Evolutionary conservation across 768 basidiomycete genomes (phyloP), one percentile per base, ranked within the genome.

Genomic region (Amanita pallidorosea): DNA sequence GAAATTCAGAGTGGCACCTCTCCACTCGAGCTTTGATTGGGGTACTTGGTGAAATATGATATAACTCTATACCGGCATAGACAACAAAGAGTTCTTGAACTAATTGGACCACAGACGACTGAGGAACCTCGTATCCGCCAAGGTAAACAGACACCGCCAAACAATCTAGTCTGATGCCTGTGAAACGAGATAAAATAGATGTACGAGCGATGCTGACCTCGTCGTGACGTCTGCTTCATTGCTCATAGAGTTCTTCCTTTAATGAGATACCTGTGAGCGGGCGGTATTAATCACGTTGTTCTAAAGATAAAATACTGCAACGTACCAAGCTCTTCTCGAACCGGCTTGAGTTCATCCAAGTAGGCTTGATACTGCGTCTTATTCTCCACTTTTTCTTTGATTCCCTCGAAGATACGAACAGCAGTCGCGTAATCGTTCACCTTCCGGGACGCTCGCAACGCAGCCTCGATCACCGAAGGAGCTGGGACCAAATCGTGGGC

Each of bases 401-500:
- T 67, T 54, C 95, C 96, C 76, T 98, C 95, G 61, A 97, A 90
- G 58, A 98, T 78, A 54, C 96, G 77, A 53, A 99, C 92, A 37
- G 95, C 94, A 36, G 96, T 99, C 38, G 95, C 85, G 67, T 88
- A 98, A 77, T 97, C 94, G 70, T 99, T 85, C 54, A 96, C 91
- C 57, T 93, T 81, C 57, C 96, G 76, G 18, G 89, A 81, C 51
- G 93, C 92, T 49, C 82, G 80, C 55, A 94, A 71, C 23, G 91
- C 91, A 55, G 89, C 87, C 70, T 93, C 90, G 49, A 94, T 70
- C 59, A 95, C 89, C 49, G 73, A 65, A 23, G 89, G 79, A 1
- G 88, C 79, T 4, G 92, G 92, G 12, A 96, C 93, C 56, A 96
- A 80, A 68, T 99, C 96, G 67, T 98, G 95, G 2, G 96, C 90